Base-by-base conservation (phyloP, 768 basidiomycete species). In the Boletus barrowsii region DNA sequence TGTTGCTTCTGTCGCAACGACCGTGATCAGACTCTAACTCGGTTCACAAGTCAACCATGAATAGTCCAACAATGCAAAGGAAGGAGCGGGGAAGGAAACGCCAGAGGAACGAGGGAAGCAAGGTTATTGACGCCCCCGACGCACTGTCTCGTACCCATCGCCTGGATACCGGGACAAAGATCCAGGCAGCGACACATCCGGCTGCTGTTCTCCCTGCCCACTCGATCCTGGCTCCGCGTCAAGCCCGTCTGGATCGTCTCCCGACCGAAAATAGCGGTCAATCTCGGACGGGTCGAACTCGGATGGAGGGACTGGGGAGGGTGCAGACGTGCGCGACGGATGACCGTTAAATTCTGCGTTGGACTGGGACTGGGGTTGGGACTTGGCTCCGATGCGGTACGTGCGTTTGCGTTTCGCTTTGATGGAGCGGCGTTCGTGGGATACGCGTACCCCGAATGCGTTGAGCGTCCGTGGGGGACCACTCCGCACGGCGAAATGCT, bases 401-500 rank as follows among this genome's bases (percentile, higher is more conserved):
- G 79, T 83, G 42, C 93, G 80, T 66, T 90, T 93, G 54, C 93
- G 74, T 60, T 75, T 81, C 11, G 91, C 93, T 64, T 88, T 90
- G 13, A 84, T 75, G 3, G 83, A 82, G 46, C 75, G 83, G 26
- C 76, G 75, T 51, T 83, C 81, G 17, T 67, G 69, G 0, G 69
- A 59, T 8, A 61, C 62, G 11, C 71, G 67, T 9, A 72, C 55
- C 33, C 77, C 73, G 24, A 63, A 67, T 17, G 71, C 67, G 42
- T 69, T 62, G 54, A 70, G 67, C 9, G 67, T 65, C 33, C 83
- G 75, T 18, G 86, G 89, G 1, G 93, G 93, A 22, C 87, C 90
- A 54, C 90, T 92, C 32, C 94, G 82, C 13, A 97, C 93, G 1
- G 94, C 92, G 68, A 96, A 95, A 70, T 97, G 93, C 55, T 89